These are phyloP conservation scores for Syzygium syzygioides DNA, from an alignment of 441 rosid genomes.

Conservation along the genomic window DNA sequence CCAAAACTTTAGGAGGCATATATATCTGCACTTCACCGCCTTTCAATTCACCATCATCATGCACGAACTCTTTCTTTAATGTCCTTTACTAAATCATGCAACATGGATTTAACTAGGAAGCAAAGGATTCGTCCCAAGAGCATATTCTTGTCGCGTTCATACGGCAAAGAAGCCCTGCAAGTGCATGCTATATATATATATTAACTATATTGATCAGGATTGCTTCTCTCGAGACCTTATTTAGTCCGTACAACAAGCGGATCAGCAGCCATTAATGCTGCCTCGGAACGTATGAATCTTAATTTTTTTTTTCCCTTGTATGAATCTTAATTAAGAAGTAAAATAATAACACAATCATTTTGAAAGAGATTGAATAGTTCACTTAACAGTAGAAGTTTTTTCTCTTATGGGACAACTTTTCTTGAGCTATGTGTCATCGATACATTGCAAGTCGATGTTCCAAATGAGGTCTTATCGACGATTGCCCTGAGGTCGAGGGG, in stretches of 20 bases:
- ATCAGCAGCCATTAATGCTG: background rate
- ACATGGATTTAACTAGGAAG: background rate
- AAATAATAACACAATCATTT: background rate
- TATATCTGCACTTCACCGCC: background rate
- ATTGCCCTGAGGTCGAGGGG: background rate
- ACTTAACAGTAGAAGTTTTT: background rate
- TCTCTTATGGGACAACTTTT: background rate
- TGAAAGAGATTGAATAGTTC: background rate
- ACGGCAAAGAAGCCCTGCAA: background rate
- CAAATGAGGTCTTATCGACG: background rate
- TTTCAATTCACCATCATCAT: background rate
- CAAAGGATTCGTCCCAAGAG: background rate
- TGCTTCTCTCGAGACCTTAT: background rate
- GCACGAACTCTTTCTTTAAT: background rate
- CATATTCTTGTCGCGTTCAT: background rate
- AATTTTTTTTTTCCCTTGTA: no score
- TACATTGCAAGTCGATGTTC: background rate
- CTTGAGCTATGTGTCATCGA: background rate
- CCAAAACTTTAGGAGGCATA: constrained; percentile 22
- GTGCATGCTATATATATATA: background rate
- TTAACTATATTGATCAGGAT: background rate
- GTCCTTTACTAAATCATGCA: background rate
- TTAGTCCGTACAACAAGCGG: background rate
- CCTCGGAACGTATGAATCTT: background rate
- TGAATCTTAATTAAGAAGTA: background rate